These are phyloP conservation scores for Ustilago sp. DNA, from an alignment of 1,284 basidiomycete genomes.

Conservation along the genomic window DNA sequence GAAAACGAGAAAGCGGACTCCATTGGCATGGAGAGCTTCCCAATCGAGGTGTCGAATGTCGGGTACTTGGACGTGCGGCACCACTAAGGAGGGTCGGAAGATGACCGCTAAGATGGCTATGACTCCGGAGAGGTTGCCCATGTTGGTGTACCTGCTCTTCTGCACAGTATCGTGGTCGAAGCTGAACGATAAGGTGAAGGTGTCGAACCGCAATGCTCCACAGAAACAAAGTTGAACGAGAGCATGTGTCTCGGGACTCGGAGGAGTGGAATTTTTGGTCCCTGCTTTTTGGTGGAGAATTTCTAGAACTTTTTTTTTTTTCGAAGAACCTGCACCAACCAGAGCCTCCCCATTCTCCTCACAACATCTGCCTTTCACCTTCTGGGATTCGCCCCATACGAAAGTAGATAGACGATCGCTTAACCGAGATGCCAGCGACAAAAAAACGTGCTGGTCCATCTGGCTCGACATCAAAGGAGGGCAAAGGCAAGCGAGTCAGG, in stretches of 20 bases:
- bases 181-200: background rate
- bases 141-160: background rate
- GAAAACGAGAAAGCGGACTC: constrained; percentile 87
- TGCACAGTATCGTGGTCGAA: background rate
- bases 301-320: constrained; percentile 8
- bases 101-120: constrained; percentile 81
- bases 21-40: constrained; percentile 78
- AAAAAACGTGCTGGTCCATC: constrained; percentile 24
- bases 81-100: constrained; percentile 78
- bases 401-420: background rate
- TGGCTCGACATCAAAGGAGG: constrained; percentile 22
- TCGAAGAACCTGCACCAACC: background rate
- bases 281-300: constrained; percentile 24
- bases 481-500: constrained; percentile 30
- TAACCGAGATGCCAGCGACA: constrained; percentile 11
- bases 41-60: constrained; percentile 91
- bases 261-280: constrained; percentile 16
- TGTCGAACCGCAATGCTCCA: constrained; percentile 9
- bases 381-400: background rate
- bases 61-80: constrained; percentile 80
- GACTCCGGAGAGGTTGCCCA: constrained; percentile 78
- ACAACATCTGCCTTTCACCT: background rate
- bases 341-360: background rate
- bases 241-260: constrained; percentile 29
- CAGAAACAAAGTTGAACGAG: background rate